Base-by-base conservation (phyloP, 495 filamentous ascomycete species). In the Penicillium desertorum region DNA sequence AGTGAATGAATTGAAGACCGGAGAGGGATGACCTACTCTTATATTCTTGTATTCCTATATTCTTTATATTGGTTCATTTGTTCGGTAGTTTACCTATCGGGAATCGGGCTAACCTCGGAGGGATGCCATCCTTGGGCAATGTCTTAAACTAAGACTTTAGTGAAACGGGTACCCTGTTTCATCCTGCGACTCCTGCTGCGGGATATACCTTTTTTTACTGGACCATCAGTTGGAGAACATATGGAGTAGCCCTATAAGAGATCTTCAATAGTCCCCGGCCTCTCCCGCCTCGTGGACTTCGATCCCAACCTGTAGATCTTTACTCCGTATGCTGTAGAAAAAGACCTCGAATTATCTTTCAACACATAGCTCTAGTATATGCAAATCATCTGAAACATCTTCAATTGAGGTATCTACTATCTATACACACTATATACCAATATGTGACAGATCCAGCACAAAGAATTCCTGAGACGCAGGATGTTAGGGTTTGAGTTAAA, bases 131-230 rank as follows among this genome's bases (percentile, higher is more conserved):
- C 5, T 16, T n/a, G 12, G 34, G 16, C 1, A 16, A 37, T 37
- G 34, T 37, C 34, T 39, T 30, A 62, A 51, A 20, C 30, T 44
- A 25, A 32, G 51, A 23, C n/a, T 34, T 42, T 43, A 25, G 44
- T 59, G 57, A 59, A 62, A 62, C 61, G 57, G 45, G 23, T 44
- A 57, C 39, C 42, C 51, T 58, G 60, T 62, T 62, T 62, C 56
- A 62, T 59, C 19, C 54, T 20, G 17, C 0, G 44, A 41, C 27
- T 32, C 54, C 44, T 27, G 27, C 44, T 27, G 36, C 14, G 2
- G 43, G 11, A 48, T 27, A 16, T 37, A 37, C 34, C 12, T 36
- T 14, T 36, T 37, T 37, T 23, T 4, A 23, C 4, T 23, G 22
- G 22, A 4, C 3, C 22, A 23, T 23, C 4, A 23, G 14, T n/a